A percentile compares a stretch with the other conserved stretches of the same genome.
These are phyloP conservation scores for Spatholobus suberectus DNA, from an alignment of 306 rosid species.

Conservation along the genomic window DNA sequence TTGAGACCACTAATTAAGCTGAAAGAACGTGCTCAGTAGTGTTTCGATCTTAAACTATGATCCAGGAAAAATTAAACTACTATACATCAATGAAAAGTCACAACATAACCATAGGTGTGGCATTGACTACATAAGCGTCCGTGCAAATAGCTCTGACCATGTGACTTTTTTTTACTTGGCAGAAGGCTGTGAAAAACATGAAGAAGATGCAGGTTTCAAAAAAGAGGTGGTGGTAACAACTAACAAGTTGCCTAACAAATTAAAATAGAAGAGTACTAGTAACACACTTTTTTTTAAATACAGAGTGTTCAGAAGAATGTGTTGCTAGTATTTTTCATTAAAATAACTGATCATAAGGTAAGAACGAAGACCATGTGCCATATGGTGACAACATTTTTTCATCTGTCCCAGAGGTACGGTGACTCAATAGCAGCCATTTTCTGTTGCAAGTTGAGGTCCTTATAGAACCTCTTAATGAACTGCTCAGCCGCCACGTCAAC, in stretches of 20 bases:
- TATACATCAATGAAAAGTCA: background rate
- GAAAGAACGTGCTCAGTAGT: too few species aligned
- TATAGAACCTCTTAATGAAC: slow-evolving; percentile 78
- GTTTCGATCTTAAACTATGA: background rate
- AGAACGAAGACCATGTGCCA: too few species aligned
- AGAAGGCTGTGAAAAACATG: slow-evolving; percentile 21
- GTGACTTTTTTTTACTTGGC: background rate
- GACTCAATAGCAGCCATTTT: slow-evolving; percentile 56
- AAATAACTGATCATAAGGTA: too few species aligned
- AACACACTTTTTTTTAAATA: too few species aligned
- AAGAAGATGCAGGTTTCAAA: background rate
- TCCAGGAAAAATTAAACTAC: background rate
- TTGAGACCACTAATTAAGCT: too few species aligned
- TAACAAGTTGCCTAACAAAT: background rate
- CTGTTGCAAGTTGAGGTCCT: slow-evolving; percentile 62
- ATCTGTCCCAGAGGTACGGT: slow-evolving; percentile 57
- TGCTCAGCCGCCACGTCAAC: slow-evolving; percentile 84
- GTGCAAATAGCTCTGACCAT: background rate
- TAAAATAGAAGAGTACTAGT: too few species aligned
- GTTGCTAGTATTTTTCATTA: too few species aligned
- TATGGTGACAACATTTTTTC: too few species aligned
- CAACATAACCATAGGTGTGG: background rate
- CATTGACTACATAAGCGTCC: background rate
- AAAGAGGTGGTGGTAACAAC: background rate
- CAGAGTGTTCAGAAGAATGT: too few species aligned